Percentiles rank a stretch among this genome's conserved stretches.
Evolutionary conservation across 2,329 filamentous ascomycete species (phyloP).

Genomic region (Alternaria sp.): DNA sequence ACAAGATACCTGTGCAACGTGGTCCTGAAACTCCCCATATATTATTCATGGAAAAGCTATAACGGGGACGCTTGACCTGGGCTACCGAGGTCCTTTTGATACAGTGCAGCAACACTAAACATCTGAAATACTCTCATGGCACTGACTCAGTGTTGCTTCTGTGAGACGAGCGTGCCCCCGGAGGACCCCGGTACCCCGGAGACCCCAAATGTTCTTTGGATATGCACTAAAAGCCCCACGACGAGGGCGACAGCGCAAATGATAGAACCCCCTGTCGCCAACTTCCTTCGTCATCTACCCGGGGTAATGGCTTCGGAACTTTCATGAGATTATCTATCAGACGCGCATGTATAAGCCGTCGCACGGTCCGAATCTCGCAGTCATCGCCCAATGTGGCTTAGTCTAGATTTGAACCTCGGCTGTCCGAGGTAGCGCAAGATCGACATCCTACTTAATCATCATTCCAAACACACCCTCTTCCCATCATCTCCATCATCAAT

Average conservation of each 20-base stretch:
- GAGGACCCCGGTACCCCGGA: neutral
- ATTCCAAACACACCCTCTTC: constrained; percentile 12
- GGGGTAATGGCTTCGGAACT: neutral
- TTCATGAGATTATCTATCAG: constrained; percentile 1
- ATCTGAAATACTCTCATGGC: neutral
- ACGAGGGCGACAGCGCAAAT: neutral
- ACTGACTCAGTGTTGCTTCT: neutral
- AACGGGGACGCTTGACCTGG: neutral
- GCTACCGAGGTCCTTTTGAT: neutral
- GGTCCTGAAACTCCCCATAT: neutral
- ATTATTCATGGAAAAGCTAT: neutral
- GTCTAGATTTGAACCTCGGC: constrained; percentile 24
- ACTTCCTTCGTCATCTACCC: neutral
- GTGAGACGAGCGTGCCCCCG: neutral
- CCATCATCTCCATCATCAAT: constrained; percentile 11
- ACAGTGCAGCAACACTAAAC: neutral
- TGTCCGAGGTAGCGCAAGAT: neutral
- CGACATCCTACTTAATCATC: constrained; percentile 16
- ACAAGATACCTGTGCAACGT: neutral
- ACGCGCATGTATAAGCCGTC: neutral
- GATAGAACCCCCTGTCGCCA: neutral
- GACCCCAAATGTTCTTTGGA: neutral
- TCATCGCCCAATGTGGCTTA: neutral
- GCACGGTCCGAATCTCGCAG: neutral
- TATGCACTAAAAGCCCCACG: neutral